Evolutionary conservation across 148 eudicot species (phyloP), one percentile per base, ranked within the genome.

Genomic region (Camellia japonica): DNA sequence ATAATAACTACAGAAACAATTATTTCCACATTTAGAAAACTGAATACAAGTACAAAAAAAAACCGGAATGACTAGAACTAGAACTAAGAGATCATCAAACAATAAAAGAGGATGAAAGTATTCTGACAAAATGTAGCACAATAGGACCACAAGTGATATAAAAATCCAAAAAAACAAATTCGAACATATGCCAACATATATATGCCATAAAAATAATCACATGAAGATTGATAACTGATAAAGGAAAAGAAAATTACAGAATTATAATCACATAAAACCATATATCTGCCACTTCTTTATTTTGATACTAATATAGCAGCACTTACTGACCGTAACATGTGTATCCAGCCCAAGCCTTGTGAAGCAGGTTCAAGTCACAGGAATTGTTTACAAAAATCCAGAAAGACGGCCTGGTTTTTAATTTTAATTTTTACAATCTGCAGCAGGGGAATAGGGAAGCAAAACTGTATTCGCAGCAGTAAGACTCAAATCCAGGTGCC

Each of bases 1-100:
- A 80, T 55, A 77, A 96, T 88, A 76, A 82, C 99, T 96, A 88
- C 87, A 90, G 44, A 85, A 60, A 55, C 47, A 87, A 77, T 73
- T 61, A 77, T 68, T 64, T 59, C 38, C 73, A 76, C 69, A 49
- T 10, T 54, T 67, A 80, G 61, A 82, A 78, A 54, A 63, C 68
- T 82, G 80, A 79, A 47, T 65, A 68, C 18, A 73, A 59, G 69
- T 7, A 49, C 15, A 63, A 19, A 76, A 64, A n/a, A 38, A 30
- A 30, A 30, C 30, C 0, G 30, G 30, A 30, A 30, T 30, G 30
- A 30, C 30, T 30, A 30, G 30, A 71, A 43, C 10, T 72, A 52
- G 42, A 23, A 54, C 18, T 41, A 43, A 38, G 66, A 55, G 18
- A 79, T 30, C 30, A 30, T 30, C 30, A 30, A 71, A 19, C 23